Conservation (phyloP, 768 basidiomycete species). For the Lactarius akahatsu region DNA sequence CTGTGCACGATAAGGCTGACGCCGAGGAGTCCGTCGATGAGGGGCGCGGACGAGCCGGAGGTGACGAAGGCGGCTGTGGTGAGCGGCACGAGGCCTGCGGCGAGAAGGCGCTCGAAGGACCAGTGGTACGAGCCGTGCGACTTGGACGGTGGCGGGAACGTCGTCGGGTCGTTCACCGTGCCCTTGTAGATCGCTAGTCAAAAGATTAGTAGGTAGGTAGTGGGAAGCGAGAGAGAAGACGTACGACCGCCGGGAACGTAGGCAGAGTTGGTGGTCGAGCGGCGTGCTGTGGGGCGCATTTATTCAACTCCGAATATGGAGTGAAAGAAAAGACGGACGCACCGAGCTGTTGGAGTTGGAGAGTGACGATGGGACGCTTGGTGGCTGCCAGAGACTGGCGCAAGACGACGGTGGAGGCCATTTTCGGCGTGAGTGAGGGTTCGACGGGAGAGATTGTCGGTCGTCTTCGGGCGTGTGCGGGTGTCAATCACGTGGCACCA, state of each 20-base stretch:
- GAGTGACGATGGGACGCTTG: slow-evolving; percentile 16
- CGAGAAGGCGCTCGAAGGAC: slow-evolving; percentile 91
- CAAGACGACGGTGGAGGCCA: slow-evolving; percentile 13
- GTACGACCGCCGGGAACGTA: slow-evolving; percentile 74
- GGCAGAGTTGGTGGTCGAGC: slow-evolving; percentile 27
- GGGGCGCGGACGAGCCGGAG: slow-evolving; percentile 70
- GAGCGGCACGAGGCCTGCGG: slow-evolving; percentile 84
- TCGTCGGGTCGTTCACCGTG: slow-evolving; percentile 92
- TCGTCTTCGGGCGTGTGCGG: neutral
- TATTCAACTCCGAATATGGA: slow-evolving; percentile 4
- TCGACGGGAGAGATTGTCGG: neutral
- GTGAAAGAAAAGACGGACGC: neutral
- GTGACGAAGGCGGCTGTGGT: slow-evolving; percentile 85
- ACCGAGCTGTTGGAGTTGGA: slow-evolving; percentile 13
- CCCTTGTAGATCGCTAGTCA: slow-evolving; percentile 78
- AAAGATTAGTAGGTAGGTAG: neutral
- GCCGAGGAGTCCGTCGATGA: slow-evolving; percentile 87
- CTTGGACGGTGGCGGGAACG: slow-evolving; percentile 80
- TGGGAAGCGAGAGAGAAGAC: slow-evolving; percentile 37
- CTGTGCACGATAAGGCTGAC: slow-evolving; percentile 89
- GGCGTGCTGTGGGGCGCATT: slow-evolving; percentile 28
- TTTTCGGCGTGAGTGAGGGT: neutral
- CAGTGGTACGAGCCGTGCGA: slow-evolving; percentile 88
- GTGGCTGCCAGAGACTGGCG: slow-evolving; percentile 7
- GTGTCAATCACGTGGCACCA: neutral